Conservation (phyloP, 2,329 filamentous ascomycete genomes). For the Chrysosporium queenslandicum region DNA sequence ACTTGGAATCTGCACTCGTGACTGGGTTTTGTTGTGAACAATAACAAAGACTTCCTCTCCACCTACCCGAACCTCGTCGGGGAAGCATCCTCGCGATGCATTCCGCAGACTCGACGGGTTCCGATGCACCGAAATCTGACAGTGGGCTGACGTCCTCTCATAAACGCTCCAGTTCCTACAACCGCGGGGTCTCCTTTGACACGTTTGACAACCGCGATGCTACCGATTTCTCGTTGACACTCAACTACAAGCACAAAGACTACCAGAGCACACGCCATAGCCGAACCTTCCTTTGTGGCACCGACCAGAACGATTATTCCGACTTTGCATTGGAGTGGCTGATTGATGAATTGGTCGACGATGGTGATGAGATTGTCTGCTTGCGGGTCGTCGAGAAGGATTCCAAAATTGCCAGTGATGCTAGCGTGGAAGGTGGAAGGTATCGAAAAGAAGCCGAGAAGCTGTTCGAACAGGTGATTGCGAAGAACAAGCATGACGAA, state of each 20-base stretch:
- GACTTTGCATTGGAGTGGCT: conserved; percentile 89
- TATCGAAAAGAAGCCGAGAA: conserved; percentile 68
- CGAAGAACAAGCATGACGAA: conserved; percentile 65
- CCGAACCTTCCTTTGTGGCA: conserved; percentile 80
- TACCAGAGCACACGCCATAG: conserved; percentile 72
- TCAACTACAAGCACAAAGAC: conserved; percentile 77
- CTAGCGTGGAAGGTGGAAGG: conserved; percentile 52
- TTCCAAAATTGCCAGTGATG: conserved; percentile 54
- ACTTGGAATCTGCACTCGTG: not conserved
- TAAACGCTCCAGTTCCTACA: conserved; percentile 45
- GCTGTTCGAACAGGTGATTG: conserved; percentile 65
- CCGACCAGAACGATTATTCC: conserved; percentile 84
- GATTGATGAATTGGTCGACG: conserved; percentile 81
- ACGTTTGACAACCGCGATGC: conserved; percentile 59
- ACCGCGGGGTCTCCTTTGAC: conserved; percentile 62
- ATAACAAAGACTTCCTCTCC: not conserved
- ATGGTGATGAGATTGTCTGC: conserved; percentile 88
- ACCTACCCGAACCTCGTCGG: not conserved
- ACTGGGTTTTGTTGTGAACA: not conserved
- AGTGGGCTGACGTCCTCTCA: conserved; percentile 13
- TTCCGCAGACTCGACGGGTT: conserved; percentile 3
- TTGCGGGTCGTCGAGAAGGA: conserved; percentile 80
- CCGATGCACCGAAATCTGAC: conserved; percentile 3
- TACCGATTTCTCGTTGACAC: conserved; percentile 63
- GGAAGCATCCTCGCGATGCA: conserved; percentile 10